phyloP scores from a whole-genome alignment of 164 flowering plant genomes.

The Tetracentron sinense region DNA sequence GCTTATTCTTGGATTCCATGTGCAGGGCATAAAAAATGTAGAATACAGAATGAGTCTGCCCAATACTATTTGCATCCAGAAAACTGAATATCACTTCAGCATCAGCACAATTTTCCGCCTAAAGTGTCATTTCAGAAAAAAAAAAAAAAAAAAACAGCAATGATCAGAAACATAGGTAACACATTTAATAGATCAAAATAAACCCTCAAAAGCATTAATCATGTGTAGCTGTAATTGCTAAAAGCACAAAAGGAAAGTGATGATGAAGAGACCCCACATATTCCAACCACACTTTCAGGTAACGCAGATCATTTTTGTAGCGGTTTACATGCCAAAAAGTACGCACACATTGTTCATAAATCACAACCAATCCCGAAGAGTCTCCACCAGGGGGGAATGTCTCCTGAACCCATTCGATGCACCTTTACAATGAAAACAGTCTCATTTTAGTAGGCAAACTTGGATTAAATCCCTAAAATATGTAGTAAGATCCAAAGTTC shows the following conservation, averaged over 20 bases:
- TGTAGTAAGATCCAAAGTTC: no score
- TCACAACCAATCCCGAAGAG: conserved; percentile 69
- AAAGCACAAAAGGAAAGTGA: background rate
- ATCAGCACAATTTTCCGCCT: conserved; percentile 90
- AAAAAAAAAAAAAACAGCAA: no score
- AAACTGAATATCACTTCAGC: conserved; percentile 77
- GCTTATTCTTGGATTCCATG: conserved; percentile 76
- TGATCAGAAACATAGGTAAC: no score
- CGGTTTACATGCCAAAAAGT: conserved; percentile 75
- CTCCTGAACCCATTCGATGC: conserved; percentile 96
- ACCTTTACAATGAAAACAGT: conserved; percentile 36
- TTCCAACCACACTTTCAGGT: conserved; percentile 93
- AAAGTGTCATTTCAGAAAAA: conserved; percentile 24
- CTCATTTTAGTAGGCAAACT: no score
- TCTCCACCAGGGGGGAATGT: conserved; percentile 92
- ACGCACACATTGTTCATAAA: conserved; percentile 92
- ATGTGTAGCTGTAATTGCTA: no score
- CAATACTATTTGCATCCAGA: conserved; percentile 76
- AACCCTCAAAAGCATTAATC: background rate
- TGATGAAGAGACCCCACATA: conserved; percentile 54
- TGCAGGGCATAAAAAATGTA: conserved; percentile 71
- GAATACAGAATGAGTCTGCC: conserved; percentile 60
- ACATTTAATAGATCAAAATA: no score
- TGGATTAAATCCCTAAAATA: no score
- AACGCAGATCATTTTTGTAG: conserved; percentile 84